Percentiles rank a stretch among this genome's conserved stretches.
Evolutionary conservation across 345 rosid genomes (phyloP).

Genomic region (Citrus glauca): DNA sequence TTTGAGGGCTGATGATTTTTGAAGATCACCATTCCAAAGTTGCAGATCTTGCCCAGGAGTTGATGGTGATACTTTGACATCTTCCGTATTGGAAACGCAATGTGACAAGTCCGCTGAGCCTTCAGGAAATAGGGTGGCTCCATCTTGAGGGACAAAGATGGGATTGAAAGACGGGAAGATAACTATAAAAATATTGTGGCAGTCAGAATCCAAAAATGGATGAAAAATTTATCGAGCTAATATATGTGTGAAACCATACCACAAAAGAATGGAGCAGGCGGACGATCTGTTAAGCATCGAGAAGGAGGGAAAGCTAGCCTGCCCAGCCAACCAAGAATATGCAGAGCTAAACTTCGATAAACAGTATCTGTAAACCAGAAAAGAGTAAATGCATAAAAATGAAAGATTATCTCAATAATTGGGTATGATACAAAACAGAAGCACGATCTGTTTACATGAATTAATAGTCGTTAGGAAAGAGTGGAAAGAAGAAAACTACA

Average conservation of each 20-base stretch:
- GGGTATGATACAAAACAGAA: not conserved
- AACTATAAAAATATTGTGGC: not conserved
- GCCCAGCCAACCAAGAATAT: slow-evolving; percentile 22
- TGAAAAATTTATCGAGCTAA: not conserved
- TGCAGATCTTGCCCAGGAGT: slow-evolving; percentile 11
- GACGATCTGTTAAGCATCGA: slow-evolving; percentile 4
- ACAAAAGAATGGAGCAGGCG: not conserved
- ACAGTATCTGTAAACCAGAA: not conserved
- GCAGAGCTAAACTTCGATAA: not conserved
- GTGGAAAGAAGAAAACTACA: not conserved
- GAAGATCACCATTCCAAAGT: slow-evolving; percentile 8
- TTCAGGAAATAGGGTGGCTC: not conserved
- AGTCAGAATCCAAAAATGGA: not conserved
- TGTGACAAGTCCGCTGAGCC: not conserved
- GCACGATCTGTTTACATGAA: not conserved
- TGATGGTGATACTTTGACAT: not conserved
- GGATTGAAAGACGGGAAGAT: slow-evolving; percentile 15
- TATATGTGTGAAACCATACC: not conserved
- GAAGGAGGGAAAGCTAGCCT: slow-evolving; percentile 23
- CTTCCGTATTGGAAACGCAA: not conserved
- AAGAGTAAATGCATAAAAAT: not conserved
- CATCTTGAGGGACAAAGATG: not conserved
- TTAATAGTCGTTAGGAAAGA: not conserved
- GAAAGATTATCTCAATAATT: not conserved
- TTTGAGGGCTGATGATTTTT: slow-evolving; percentile 3